These are phyloP conservation scores for Nicotiana otophora DNA, from an alignment of 257 asterid genomes.

Conservation along the genomic window DNA sequence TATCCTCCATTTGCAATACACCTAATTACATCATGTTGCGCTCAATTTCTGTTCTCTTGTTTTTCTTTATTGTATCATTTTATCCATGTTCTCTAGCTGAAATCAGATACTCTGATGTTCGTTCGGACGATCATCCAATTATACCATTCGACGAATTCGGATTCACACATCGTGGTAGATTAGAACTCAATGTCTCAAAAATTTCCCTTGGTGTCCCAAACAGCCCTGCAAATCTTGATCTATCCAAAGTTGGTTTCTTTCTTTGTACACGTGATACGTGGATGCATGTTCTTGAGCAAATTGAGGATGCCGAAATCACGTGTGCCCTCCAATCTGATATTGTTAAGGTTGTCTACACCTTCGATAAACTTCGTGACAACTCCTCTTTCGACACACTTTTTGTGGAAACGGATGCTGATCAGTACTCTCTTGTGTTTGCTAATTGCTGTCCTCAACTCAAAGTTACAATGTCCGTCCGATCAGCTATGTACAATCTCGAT, in stretches of 20 bases:
- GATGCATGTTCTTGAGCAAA: slow-evolving; percentile 61
- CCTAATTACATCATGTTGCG: background rate
- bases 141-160: slow-evolving; percentile 83
- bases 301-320: slow-evolving; percentile 63
- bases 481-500: slow-evolving; percentile 69
- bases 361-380: slow-evolving; percentile 38
- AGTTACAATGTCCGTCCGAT: slow-evolving; percentile 59
- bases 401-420: slow-evolving; percentile 56
- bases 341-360: slow-evolving; percentile 41
- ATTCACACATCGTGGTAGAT: slow-evolving; percentile 74
- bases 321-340: slow-evolving; percentile 54
- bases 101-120: slow-evolving; percentile 51
- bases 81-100: slow-evolving; percentile 40
- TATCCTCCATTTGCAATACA: background rate
- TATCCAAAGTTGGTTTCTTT: slow-evolving; percentile 65
- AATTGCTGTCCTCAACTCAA: slow-evolving; percentile 54
- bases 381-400: slow-evolving; percentile 25
- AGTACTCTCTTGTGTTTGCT: slow-evolving; percentile 69
- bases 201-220: slow-evolving; percentile 30
- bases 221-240: slow-evolving; percentile 33
- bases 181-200: slow-evolving; percentile 57
- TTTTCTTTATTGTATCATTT: slow-evolving; percentile 31
- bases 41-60: slow-evolving; percentile 18
- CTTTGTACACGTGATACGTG: slow-evolving; percentile 73
- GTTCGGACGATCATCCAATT: slow-evolving; percentile 60